phyloP scores from a whole-genome alignment of 306 rosid species.

The Vicia faba region DNA sequence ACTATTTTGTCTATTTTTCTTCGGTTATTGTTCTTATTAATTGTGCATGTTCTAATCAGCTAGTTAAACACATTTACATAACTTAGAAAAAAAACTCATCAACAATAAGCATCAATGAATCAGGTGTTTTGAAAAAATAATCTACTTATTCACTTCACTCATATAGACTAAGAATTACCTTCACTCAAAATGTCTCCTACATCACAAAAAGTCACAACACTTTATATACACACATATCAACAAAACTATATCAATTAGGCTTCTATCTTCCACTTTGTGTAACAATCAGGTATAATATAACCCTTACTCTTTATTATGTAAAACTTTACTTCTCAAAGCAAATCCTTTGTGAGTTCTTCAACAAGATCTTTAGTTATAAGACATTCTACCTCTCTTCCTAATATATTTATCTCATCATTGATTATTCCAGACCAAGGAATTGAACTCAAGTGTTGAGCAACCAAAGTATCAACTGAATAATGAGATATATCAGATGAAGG shows the following conservation, averaged over 20 bases:
- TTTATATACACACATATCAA: slow-evolving; percentile 39
- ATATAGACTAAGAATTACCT: slow-evolving; percentile 47
- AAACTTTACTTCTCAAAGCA: slow-evolving; percentile 41
- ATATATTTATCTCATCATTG: slow-evolving; percentile 51
- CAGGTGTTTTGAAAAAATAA: slow-evolving; percentile 32
- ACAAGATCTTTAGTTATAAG: slow-evolving; percentile 70
- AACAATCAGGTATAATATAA: slow-evolving; percentile 37
- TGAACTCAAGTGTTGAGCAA: slow-evolving; percentile 60
- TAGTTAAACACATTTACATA: not conserved
- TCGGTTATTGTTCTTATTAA: no score
- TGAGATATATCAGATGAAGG: slow-evolving; percentile 50
- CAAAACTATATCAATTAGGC: slow-evolving; percentile 45
- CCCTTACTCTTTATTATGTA: slow-evolving; percentile 34
- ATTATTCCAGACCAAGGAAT: slow-evolving; percentile 58
- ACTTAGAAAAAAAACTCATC: not conserved
- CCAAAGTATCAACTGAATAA: slow-evolving; percentile 66
- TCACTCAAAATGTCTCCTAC: slow-evolving; percentile 35
- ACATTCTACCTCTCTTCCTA: slow-evolving; percentile 69
- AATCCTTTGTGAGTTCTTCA: slow-evolving; percentile 68
- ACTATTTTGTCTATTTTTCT: no score
- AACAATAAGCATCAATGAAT: slow-evolving; percentile 33
- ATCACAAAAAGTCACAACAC: slow-evolving; percentile 41
- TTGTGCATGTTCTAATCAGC: not conserved
- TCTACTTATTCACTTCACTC: slow-evolving; percentile 43
- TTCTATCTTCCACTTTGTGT: slow-evolving; percentile 38